phyloP scores from a whole-genome alignment of 2,329 filamentous ascomycete species.

The Calcarisporium arbuscula region DNA sequence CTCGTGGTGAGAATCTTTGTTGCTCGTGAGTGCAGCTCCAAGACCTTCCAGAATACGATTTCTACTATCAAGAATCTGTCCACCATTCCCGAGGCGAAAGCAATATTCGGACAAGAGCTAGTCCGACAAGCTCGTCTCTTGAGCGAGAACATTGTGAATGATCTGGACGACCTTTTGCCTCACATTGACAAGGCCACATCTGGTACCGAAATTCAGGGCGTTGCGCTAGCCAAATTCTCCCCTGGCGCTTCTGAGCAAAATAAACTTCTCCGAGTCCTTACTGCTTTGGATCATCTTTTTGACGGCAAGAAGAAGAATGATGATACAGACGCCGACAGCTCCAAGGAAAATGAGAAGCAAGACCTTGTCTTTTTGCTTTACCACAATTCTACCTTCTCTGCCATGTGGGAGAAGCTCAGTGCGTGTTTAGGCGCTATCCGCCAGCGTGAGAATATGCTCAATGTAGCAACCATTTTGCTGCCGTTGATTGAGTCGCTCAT shows the following conservation, averaged over 20 bases:
- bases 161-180: conserved; percentile 76
- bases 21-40: conserved; percentile 90
- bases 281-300: conserved; percentile 92
- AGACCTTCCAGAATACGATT: conserved; percentile 95
- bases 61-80: conserved; percentile 99
- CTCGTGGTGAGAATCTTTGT: conserved; percentile 96
- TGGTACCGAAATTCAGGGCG: conserved; percentile 90
- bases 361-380: conserved; percentile 84
- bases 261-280: conserved; percentile 85
- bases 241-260: conserved; percentile 94
- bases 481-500: conserved; percentile 94
- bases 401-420: conserved; percentile 88
- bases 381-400: conserved; percentile 82
- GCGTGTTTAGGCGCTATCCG: conserved; percentile 83
- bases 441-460: conserved; percentile 90
- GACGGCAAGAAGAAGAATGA: conserved; percentile 67
- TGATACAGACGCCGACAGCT: conserved; percentile 42
- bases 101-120: conserved; percentile 87
- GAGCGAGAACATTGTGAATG: conserved; percentile 75
- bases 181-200: conserved; percentile 83
- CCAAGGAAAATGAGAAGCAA: conserved; percentile 60
- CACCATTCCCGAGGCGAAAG: conserved; percentile 82
- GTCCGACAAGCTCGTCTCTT: conserved; percentile 79
- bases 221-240: conserved; percentile 92
- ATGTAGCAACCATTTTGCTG: conserved; percentile 90